Base-by-base conservation (phyloP, 1,284 basidiomycete genomes). In the Malassezia slooffiae region DNA sequence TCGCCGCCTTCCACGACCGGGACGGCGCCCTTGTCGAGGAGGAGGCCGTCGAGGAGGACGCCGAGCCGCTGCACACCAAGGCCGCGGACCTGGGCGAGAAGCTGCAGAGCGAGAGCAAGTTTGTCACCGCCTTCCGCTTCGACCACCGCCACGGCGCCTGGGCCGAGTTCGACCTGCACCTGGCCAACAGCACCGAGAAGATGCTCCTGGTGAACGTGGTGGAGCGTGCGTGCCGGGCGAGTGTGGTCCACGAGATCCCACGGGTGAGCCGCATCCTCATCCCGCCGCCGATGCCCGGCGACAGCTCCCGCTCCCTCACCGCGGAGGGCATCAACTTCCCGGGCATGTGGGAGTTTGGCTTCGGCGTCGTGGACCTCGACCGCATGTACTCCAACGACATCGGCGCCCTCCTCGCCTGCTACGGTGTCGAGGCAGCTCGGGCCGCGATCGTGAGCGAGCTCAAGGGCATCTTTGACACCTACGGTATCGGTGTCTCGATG, bases 331-430 rank as follows among this genome's bases (percentile, higher is more conserved):
- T 67, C 57, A 97, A 96, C 72, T 79, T 97, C 61, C 75, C 75
- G 31, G 90, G 89, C 17, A 79, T 95, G 60, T 96, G 93, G 90
- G 75, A 80, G 46, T 86, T 87, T 63, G 81, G 82, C 15, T 75
- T 79, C 55, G 77, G 77, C 43, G 79, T 91, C 50, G 77, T 96
- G 51, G 82, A 91, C 62, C 77, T 86, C 41, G 77, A 89, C 68
- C 77, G 78, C 41, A 79, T 96, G 46, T 85, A 85, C 62, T 90
- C 90, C 20, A 97, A 97, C 74, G 90, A 97, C 65, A 87, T 99
- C 47, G 87, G 88, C 62, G 84, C 90, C 13, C 82, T 91, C 40
- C 74, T 96, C 34, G 80, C 79, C 62, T 85, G 87, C 2, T 97
- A 96, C 75, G 72, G 72, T 41, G 72, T 74, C 26, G 72, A 74